Evolutionary conservation across 768 basidiomycete genomes (phyloP).

Genomic region (Tulasnella sp.): DNA sequence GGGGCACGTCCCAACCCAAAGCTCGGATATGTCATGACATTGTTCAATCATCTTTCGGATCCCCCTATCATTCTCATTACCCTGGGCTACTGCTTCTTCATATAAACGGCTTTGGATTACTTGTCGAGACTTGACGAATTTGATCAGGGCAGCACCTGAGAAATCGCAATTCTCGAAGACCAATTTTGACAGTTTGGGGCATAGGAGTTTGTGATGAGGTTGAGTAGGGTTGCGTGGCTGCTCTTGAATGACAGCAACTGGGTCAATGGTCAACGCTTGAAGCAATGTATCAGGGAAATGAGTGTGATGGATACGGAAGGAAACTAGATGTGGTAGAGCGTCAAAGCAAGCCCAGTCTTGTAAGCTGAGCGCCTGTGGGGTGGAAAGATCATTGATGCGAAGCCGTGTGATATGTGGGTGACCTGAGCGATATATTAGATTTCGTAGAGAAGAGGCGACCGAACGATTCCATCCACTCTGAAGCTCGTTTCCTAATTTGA

Average conservation of each 20-base stretch:
- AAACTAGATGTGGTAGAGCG: constrained; percentile 2
- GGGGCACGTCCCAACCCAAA: constrained; percentile 6
- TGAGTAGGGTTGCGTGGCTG: background rate
- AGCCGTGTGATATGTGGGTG: constrained; percentile 8
- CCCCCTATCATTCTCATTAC: too few relatives aligned
- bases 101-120: too few relatives aligned
- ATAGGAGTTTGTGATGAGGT: too few relatives aligned
- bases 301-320: constrained; percentile 13
- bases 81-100: too few relatives aligned
- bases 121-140: constrained; percentile 4
- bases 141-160: constrained; percentile 5
- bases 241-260: background rate
- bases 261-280: background rate
- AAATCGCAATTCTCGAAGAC: constrained; percentile 13
- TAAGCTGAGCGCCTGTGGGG: background rate
- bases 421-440: constrained; percentile 2
- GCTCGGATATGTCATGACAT: constrained; percentile 4
- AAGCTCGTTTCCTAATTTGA: constrained; percentile 12
- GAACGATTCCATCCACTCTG: constrained; percentile 6
- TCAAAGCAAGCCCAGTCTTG: constrained; percentile 10
- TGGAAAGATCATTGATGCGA: constrained; percentile 13
- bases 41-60: background rate
- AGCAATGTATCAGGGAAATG: constrained; percentile 9
- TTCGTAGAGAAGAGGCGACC: background rate
- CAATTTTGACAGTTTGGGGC: constrained; percentile 7